Percentiles rank a stretch among this genome's conserved stretches.
phyloP scores from a whole-genome alignment of 139 green algal species.

The Astrephomene gubernaculifera region DNA sequence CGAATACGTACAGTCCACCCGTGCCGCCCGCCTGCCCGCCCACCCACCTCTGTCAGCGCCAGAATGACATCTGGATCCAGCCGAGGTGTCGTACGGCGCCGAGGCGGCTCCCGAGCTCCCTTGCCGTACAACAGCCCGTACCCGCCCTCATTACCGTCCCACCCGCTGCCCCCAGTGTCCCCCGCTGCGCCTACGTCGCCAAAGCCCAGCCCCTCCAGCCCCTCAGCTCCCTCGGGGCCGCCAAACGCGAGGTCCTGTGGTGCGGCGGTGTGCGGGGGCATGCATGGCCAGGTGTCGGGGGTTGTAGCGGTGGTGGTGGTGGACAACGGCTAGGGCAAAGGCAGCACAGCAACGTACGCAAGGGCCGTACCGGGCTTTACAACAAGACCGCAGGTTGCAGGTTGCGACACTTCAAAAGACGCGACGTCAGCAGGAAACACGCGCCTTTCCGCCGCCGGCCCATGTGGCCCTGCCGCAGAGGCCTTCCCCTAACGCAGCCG shows the following conservation, averaged over 20 bases:
- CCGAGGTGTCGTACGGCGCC: background rate
- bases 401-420: too few relatives aligned
- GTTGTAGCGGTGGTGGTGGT: too few relatives aligned
- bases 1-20: background rate
- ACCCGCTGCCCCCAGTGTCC: background rate
- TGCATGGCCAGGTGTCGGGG: too few relatives aligned
- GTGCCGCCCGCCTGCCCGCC: background rate
- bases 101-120: background rate
- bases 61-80: slow-evolving; percentile 39
- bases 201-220: background rate
- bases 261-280: too few relatives aligned
- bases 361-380: too few relatives aligned
- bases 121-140: background rate
- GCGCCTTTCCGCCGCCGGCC: background rate
- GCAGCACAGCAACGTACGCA: too few relatives aligned
- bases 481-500: background rate
- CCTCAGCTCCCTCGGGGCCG: background rate
- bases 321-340: too few relatives aligned
- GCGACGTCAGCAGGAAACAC: too few relatives aligned
- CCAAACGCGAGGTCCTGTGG: too few relatives aligned
- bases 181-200: background rate
- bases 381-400: too few relatives aligned
- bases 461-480: too few relatives aligned
- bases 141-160: slow-evolving; percentile 13
- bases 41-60: slow-evolving; percentile 16